Percentiles rank a stretch among this genome's conserved stretches.
Conservation (phyloP, 202 grass and related monocot genomes). For the Bolboschoenoplectus hybrid region DNA sequence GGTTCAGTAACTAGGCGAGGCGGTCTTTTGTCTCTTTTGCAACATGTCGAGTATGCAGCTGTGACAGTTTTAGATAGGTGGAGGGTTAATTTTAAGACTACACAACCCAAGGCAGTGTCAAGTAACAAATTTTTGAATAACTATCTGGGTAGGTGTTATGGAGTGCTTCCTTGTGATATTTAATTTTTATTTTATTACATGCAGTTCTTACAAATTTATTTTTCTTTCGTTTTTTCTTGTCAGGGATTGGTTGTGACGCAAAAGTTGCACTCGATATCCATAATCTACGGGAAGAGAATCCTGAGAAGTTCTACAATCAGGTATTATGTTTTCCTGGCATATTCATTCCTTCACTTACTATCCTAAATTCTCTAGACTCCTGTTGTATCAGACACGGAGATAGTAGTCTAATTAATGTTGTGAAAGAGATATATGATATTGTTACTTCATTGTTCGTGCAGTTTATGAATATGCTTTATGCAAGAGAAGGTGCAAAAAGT, state of each 20-base stretch:
- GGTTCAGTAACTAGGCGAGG: constrained; percentile 69
- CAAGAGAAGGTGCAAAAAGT: constrained; percentile 95
- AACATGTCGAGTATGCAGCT: constrained; percentile 81
- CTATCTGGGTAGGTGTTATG: constrained; percentile 69
- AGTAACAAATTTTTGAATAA: constrained; percentile 84
- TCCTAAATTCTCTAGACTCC: constrained; percentile 7
- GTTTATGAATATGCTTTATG: constrained; percentile 98
- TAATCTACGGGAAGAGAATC: constrained; percentile 94
- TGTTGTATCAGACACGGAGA: constrained; percentile 4
- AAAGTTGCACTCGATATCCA: constrained; percentile 98
- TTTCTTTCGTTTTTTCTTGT: constrained; percentile 36
- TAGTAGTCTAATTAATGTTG: constrained; percentile 5
- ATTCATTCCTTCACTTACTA: constrained; percentile 19
- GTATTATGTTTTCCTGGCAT: constrained; percentile 43
- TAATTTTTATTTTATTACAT: background rate
- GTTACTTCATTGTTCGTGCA: constrained; percentile 46
- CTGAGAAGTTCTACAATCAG: constrained; percentile 94
- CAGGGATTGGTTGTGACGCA: constrained; percentile 97
- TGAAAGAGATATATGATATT: constrained; percentile 18
- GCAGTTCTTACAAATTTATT: constrained; percentile 7
- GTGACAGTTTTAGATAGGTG: constrained; percentile 95
- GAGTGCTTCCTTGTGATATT: background rate
- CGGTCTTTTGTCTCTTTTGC: constrained; percentile 73
- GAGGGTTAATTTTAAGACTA: constrained; percentile 71
- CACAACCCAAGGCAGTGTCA: constrained; percentile 50